phyloP scores from a whole-genome alignment of 1,284 basidiomycete species.

The Porogramme epimiltina region DNA sequence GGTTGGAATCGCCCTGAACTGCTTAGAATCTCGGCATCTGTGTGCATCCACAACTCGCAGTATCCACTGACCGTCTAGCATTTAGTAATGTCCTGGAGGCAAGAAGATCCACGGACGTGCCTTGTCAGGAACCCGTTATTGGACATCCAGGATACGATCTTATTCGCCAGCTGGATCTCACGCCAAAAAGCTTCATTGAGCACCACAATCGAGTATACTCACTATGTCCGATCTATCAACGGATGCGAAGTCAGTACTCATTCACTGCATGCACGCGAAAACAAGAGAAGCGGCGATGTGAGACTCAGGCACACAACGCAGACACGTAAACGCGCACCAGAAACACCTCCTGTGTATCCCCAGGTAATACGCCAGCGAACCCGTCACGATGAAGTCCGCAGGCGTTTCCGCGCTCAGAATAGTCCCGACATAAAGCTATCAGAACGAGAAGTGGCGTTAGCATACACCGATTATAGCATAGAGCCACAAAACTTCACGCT shows the following conservation, averaged over 20 bases:
- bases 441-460: neutral
- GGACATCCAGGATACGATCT: constrained; percentile 1
- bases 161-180: neutral
- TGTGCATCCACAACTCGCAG: too few species aligned
- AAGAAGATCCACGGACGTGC: neutral
- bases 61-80: neutral
- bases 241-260: too few species aligned
- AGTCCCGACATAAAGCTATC: neutral
- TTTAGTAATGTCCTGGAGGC: neutral
- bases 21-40: too few species aligned
- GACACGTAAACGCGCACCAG: neutral
- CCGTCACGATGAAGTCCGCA: constrained; percentile 2
- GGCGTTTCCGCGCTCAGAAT: neutral
- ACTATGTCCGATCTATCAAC: constrained; percentile 2
- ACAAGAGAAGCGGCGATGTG: too few species aligned
- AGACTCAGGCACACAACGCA: too few species aligned
- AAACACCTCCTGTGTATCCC: neutral
- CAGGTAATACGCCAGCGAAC: neutral
- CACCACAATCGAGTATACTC: too few species aligned
- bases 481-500: neutral
- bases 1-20: constrained; percentile 1
- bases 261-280: too few species aligned
- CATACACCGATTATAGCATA: neutral
- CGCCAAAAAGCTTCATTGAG: neutral
- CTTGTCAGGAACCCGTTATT: constrained; percentile 1